These are phyloP conservation scores for Coemansia sp. DNA, from an alignment of 192 early-diverging fungal genomes.

Conservation along the genomic window DNA sequence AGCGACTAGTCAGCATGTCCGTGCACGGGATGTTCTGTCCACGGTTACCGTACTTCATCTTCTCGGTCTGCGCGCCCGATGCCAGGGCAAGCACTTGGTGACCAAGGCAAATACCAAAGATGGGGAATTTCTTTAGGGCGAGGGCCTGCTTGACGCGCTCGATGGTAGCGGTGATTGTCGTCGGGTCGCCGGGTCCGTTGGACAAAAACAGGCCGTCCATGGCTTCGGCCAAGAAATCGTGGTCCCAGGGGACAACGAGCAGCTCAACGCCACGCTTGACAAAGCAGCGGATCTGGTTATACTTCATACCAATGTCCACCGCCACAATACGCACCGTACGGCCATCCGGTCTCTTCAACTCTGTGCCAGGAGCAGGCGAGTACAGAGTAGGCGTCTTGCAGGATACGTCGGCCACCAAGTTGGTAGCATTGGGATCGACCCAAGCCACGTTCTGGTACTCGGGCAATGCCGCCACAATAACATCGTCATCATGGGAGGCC, in stretches of 20 bases:
- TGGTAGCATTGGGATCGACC: slow-evolving; percentile 89
- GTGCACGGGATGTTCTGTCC: slow-evolving; percentile 99
- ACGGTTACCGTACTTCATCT: slow-evolving; percentile 99
- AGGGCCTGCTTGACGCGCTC: slow-evolving; percentile 68
- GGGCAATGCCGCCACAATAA: slow-evolving; percentile 55
- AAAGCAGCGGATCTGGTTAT: slow-evolving; percentile 98
- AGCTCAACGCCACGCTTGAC: slow-evolving; percentile 91
- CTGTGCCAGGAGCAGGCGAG: slow-evolving; percentile 60
- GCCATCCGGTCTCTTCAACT: slow-evolving; percentile 44
- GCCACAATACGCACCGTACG: slow-evolving; percentile 82
- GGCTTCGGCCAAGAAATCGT: slow-evolving; percentile 78
- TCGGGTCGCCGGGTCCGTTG: slow-evolving; percentile 98
- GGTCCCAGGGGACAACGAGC: slow-evolving; percentile 94
- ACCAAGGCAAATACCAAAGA: slow-evolving; percentile 99
- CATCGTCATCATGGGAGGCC: slow-evolving; percentile 30
- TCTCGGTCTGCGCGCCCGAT: slow-evolving; percentile 85
- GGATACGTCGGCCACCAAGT: slow-evolving; percentile 96
- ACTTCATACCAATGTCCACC: slow-evolving; percentile 99
- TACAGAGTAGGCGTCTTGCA: slow-evolving; percentile 77
- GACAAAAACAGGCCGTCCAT: slow-evolving; percentile 87
- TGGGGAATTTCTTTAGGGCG: slow-evolving; percentile 71
- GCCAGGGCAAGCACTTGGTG: slow-evolving; percentile 96
- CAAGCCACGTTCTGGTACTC: slow-evolving; percentile 82
- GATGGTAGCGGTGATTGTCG: slow-evolving; percentile 75
- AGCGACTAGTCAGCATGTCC: slow-evolving; percentile 89